A percentile compares a stretch with the other conserved stretches of the same genome.
Conservation (phyloP, 2,329 filamentous ascomycete species). For the Beauveria brongniartii region DNA sequence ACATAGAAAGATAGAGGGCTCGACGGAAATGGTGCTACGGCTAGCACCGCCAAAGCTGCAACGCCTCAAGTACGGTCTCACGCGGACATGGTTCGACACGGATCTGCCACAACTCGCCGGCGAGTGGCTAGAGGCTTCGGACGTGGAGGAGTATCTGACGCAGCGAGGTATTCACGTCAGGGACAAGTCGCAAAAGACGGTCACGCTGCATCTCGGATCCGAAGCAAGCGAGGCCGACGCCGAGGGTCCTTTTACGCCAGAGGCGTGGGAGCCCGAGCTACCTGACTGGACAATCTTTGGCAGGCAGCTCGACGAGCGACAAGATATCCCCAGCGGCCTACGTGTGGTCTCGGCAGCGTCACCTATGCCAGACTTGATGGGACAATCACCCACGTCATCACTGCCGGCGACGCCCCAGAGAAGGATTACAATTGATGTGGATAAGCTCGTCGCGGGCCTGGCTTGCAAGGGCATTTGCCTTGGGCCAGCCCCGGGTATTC, state of each 20-base stretch:
- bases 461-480: neutral
- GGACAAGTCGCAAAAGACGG: neutral
- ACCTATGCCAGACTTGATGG: neutral
- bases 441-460: neutral
- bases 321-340: constrained; percentile 2
- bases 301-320: constrained; percentile 1
- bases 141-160: constrained; percentile 10
- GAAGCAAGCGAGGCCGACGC: neutral
- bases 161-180: constrained; percentile 7
- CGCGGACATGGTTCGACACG: constrained; percentile 8
- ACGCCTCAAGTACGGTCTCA: constrained; percentile 7
- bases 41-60: constrained; percentile 8
- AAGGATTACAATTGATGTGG: constrained; percentile 7
- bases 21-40: neutral
- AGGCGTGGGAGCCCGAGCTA: constrained; percentile 6
- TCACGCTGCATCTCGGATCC: neutral
- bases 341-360: neutral
- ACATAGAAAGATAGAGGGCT: constrained; percentile 7
- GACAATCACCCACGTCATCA: neutral
- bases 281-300: constrained; percentile 12
- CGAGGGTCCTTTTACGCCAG: neutral
- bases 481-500: constrained; percentile 9
- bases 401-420: neutral
- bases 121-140: constrained; percentile 10
- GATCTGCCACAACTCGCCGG: constrained; percentile 3